These are phyloP conservation scores for Plasmodium falciparum DNA, from an alignment of 169 alveolate genomes.

Conservation along the genomic window DNA sequence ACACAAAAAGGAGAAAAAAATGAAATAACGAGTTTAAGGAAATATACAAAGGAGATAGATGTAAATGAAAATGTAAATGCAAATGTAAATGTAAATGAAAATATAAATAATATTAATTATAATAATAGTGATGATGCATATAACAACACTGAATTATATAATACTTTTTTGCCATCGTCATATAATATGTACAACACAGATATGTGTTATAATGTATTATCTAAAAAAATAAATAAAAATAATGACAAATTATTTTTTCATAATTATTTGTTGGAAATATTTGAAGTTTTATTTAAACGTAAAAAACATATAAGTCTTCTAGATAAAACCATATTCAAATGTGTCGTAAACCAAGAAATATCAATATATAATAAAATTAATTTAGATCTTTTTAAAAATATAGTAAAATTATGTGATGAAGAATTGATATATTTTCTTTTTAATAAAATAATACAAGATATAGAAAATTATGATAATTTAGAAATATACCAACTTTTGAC, in stretches of 20 bases:
- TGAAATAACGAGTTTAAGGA: neutral
- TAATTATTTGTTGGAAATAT: slow-evolving; percentile 20
- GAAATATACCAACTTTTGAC: slow-evolving; percentile 23
- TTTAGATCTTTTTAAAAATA: neutral
- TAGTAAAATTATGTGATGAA: slow-evolving; percentile 30
- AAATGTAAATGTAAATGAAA: neutral
- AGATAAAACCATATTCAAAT: slow-evolving; percentile 25
- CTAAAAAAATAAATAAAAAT: neutral
- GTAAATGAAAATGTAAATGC: neutral
- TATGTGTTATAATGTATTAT: too few relatives aligned
- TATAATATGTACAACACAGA: too few relatives aligned
- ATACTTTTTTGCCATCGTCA: too few relatives aligned
- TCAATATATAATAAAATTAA: slow-evolving; percentile 17
- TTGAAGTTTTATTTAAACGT: slow-evolving; percentile 26
- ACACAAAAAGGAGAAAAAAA: neutral
- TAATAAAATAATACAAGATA: slow-evolving; percentile 15
- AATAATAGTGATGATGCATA: neutral
- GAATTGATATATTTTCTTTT: slow-evolving; percentile 23
- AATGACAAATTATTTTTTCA: neutral
- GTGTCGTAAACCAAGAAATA: slow-evolving; percentile 18
- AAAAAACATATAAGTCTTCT: slow-evolving; percentile 43
- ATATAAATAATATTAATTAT: neutral
- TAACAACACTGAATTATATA: too few relatives aligned
- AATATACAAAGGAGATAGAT: neutral
- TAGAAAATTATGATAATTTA: slow-evolving; percentile 21